phyloP scores from a whole-genome alignment of 176 grass and related monocot species.

The Eragrostis nindensis region DNA sequence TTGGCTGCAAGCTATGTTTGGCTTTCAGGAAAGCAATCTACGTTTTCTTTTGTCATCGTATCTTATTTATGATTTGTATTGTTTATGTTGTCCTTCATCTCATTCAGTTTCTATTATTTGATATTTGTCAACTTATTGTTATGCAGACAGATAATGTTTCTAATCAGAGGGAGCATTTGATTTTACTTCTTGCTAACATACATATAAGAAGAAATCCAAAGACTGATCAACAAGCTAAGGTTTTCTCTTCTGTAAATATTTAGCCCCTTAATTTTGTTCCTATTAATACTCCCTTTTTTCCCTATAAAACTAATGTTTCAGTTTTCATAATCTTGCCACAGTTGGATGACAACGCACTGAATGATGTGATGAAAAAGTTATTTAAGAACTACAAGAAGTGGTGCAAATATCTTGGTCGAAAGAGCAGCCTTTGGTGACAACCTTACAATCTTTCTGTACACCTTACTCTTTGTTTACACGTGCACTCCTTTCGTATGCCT shows the following conservation, averaged over 20 bases:
- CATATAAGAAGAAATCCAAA: conserved; percentile 66
- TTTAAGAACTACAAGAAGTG: conserved; percentile 97
- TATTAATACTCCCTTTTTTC: conserved; percentile 36
- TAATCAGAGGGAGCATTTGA: conserved; percentile 94
- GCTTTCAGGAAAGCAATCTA: conserved; percentile 83
- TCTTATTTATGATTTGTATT: conserved; percentile 35
- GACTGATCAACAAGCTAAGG: conserved; percentile 77
- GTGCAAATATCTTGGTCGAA: conserved; percentile 86
- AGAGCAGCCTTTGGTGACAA: conserved; percentile 87
- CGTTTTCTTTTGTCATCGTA: conserved; percentile 14
- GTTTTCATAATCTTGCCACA: conserved; percentile 33
- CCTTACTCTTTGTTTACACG: neutral
- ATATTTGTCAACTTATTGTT: conserved; percentile 44
- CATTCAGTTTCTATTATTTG: conserved; percentile 36
- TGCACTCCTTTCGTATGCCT: neutral
- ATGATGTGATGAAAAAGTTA: conserved; percentile 87
- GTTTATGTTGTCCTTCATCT: conserved; percentile 24
- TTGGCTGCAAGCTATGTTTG: conserved; percentile 99
- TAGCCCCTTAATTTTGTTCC: neutral
- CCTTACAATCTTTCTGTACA: neutral
- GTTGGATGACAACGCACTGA: conserved; percentile 79
- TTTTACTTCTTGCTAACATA: conserved; percentile 93
- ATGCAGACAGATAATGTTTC: conserved; percentile 93
- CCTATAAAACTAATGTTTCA: conserved; percentile 15
- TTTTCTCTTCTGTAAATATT: conserved; percentile 45